A percentile compares a stretch with the other conserved stretches of the same genome.
phyloP scores from a whole-genome alignment of 2,329 filamentous ascomycete genomes.

The Xylariaceae sp. region DNA sequence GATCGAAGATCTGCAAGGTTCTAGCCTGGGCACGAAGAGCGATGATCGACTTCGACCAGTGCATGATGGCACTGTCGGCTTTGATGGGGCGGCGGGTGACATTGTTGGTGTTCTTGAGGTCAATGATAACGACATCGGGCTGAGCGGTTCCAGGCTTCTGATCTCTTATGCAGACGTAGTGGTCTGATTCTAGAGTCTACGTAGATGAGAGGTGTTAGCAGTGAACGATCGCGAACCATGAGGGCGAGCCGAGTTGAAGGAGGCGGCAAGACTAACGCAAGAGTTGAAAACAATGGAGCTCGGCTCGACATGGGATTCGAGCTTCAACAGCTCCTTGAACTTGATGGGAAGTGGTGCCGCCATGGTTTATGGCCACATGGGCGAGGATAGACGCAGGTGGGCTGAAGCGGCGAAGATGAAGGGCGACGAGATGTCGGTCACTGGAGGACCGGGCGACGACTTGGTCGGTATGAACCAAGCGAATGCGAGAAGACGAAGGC shows the following conservation, averaged over 20 bases:
- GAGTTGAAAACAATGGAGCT: slow-evolving; percentile 74
- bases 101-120: slow-evolving; percentile 97
- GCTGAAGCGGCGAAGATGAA: slow-evolving; percentile 4
- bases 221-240: slow-evolving; percentile 3
- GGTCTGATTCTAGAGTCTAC: slow-evolving; percentile 95
- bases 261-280: slow-evolving; percentile 52
- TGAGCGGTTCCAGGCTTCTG: slow-evolving; percentile 79
- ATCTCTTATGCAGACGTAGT: slow-evolving; percentile 93
- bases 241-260: not conserved
- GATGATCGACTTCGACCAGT: slow-evolving; percentile 94
- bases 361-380: slow-evolving; percentile 41
- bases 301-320: slow-evolving; percentile 43
- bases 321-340: slow-evolving; percentile 84
- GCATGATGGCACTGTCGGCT: slow-evolving; percentile 99
- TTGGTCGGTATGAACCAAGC: not conserved
- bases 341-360: slow-evolving; percentile 74
- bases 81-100: slow-evolving; percentile 93
- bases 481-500: slow-evolving; percentile 15
- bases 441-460: slow-evolving; percentile 2
- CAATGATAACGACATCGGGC: slow-evolving; percentile 93
- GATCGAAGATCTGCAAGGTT: slow-evolving; percentile 96
- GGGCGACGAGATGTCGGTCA: slow-evolving; percentile 1
- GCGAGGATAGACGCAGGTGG: slow-evolving; percentile 17
- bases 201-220: slow-evolving; percentile 19
- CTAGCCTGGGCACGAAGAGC: slow-evolving; percentile 90